A percentile compares a stretch with the other conserved stretches of the same genome.
phyloP scores from a whole-genome alignment of 1,284 basidiomycete genomes.

The Agroathelia rolfsii region DNA sequence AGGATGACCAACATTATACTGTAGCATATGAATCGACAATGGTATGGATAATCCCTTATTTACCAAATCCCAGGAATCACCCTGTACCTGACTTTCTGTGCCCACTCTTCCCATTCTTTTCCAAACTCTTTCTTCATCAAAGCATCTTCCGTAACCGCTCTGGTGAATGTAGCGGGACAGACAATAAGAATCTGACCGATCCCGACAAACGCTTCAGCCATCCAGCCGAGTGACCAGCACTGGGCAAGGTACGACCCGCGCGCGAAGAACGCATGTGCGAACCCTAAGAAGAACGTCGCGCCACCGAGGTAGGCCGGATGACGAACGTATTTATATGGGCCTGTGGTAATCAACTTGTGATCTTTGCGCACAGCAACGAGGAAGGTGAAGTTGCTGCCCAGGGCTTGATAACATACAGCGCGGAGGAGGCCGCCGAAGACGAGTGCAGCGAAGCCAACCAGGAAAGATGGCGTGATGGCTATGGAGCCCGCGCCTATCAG shows the following conservation, averaged over 20 bases:
- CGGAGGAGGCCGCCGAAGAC: constrained; percentile 25
- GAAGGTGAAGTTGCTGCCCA: constrained; percentile 32
- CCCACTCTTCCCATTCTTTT: constrained; percentile 28
- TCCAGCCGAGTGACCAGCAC: constrained; percentile 21
- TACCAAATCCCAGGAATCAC: constrained; percentile 28
- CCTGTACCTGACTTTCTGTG: constrained; percentile 25
- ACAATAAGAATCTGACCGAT: constrained; percentile 19
- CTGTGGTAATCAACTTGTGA: constrained; percentile 28
- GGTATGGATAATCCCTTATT: constrained; percentile 1
- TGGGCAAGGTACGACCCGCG: constrained; percentile 31
- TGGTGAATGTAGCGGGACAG: constrained; percentile 14
- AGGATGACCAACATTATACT: no score
- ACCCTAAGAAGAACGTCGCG: constrained; percentile 23
- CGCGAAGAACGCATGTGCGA: constrained; percentile 25
- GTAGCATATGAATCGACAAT: background rate
- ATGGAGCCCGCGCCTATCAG: constrained; percentile 16
- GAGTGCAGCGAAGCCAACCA: constrained; percentile 22
- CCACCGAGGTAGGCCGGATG: constrained; percentile 32
- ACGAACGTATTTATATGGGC: constrained; percentile 29
- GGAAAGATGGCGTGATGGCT: constrained; percentile 20
- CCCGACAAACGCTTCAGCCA: constrained; percentile 12
- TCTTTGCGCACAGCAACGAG: constrained; percentile 30
- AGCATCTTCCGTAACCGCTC: constrained; percentile 25
- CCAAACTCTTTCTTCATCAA: constrained; percentile 25
- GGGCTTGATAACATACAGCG: constrained; percentile 27